phyloP scores from a whole-genome alignment of 2,329 filamentous ascomycete species.

The Aspergillus sp. region DNA sequence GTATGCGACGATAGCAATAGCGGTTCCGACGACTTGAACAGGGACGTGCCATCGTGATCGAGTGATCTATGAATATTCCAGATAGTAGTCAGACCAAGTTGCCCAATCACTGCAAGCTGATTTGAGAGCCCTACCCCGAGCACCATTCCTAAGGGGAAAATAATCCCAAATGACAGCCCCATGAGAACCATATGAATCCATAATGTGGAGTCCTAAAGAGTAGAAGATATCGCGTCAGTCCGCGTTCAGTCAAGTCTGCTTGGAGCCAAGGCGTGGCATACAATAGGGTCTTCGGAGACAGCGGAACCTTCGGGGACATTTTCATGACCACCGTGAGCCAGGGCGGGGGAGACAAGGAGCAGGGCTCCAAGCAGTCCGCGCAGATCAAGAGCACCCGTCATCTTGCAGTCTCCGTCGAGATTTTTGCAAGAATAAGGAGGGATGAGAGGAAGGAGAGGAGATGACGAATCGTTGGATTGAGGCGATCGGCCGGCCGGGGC shows the following conservation, averaged over 20 bases:
- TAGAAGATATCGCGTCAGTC: constrained; percentile 4
- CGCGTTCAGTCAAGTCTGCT: neutral
- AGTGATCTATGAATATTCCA: constrained; percentile 61
- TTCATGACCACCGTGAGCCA: constrained; percentile 56
- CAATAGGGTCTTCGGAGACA: constrained; percentile 71
- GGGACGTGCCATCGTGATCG: constrained; percentile 95
- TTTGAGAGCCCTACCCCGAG: constrained; percentile 63
- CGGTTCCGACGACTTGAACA: constrained; percentile 71
- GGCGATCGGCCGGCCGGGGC: neutral
- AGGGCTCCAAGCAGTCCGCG: constrained; percentile 26
- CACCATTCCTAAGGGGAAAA: constrained; percentile 95
- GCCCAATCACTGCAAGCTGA: neutral
- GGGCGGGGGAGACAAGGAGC: constrained; percentile 27
- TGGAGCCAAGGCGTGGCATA: constrained; percentile 41
- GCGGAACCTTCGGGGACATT: constrained; percentile 67
- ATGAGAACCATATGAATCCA: constrained; percentile 94
- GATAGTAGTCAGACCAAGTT: constrained; percentile 2
- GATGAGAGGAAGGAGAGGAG: neutral
- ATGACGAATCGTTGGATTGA: constrained; percentile 2
- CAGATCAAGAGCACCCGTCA: constrained; percentile 17
- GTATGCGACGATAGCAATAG: constrained; percentile 78
- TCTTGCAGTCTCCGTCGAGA: constrained; percentile 5
- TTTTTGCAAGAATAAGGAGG: neutral
- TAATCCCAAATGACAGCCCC: constrained; percentile 81
- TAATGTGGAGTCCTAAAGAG: constrained; percentile 68